These are phyloP conservation scores for Zygnema circumcarinatum DNA, from an alignment of 139 green algal genomes.

Conservation along the genomic window DNA sequence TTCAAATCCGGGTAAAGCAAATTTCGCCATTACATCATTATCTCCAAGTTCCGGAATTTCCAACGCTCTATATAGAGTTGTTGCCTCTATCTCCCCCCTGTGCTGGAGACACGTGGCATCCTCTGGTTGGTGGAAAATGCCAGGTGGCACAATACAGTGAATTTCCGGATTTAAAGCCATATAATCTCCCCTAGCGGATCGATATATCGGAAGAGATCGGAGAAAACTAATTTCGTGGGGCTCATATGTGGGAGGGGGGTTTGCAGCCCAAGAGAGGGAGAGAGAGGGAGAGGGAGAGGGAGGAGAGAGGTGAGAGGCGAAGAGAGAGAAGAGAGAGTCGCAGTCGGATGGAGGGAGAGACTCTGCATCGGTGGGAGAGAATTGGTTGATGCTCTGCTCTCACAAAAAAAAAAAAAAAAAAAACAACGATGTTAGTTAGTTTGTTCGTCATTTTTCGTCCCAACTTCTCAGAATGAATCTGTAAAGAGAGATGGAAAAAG, in stretches of 20 bases:
- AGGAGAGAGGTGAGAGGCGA: slow-evolving; percentile 29
- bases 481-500: no score
- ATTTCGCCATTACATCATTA: slow-evolving; percentile 44
- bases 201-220: slow-evolving; percentile 48
- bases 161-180: neutral
- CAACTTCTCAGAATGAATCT: no score
- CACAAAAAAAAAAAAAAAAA: no score
- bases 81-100: neutral
- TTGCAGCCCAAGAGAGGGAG: neutral
- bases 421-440: no score
- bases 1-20: slow-evolving; percentile 61
- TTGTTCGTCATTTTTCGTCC: no score
- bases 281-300: slow-evolving; percentile 17
- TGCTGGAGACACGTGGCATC: slow-evolving; percentile 11
- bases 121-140: slow-evolving; percentile 39
- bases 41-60: slow-evolving; percentile 56
- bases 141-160: slow-evolving; percentile 50
- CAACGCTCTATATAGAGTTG: slow-evolving; percentile 42
- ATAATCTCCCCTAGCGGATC: slow-evolving; percentile 2
- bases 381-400: neutral
- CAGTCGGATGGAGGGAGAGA: slow-evolving; percentile 24
- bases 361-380: neutral
- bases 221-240: slow-evolving; percentile 16
- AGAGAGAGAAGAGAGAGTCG: slow-evolving; percentile 37
- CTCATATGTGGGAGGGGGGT: slow-evolving; percentile 6